Conservation (phyloP, 2,329 filamentous ascomycete genomes). For the Ophiostoma ips region DNA sequence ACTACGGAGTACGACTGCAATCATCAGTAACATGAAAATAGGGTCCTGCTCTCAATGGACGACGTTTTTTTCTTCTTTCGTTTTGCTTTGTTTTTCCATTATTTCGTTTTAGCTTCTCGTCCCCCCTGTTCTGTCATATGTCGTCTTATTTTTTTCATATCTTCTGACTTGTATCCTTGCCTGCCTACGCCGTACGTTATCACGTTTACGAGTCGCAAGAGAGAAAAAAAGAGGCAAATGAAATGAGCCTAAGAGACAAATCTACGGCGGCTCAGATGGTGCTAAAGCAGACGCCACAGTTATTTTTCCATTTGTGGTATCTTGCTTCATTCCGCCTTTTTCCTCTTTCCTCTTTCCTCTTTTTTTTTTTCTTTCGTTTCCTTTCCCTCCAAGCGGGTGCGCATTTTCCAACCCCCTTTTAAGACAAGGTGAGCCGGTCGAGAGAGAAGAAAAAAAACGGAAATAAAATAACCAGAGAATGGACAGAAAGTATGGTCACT, state of each 20-base stretch:
- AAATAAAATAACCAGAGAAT: too few species aligned
- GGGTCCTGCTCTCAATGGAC: too few species aligned
- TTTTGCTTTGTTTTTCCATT: not conserved
- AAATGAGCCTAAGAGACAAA: not conserved
- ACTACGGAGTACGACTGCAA: too few species aligned
- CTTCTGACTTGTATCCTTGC: too few species aligned
- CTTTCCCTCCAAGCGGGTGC: not conserved
- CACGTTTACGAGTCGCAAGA: too few species aligned
- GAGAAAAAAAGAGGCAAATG: too few species aligned
- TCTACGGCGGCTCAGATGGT: not conserved
- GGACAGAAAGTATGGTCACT: too few species aligned
- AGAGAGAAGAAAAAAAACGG: too few species aligned
- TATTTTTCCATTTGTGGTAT: not conserved
- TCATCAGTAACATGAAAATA: too few species aligned
- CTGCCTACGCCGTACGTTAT: not conserved
- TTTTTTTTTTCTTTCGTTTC: too few species aligned
- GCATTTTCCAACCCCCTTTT: slow-evolving; percentile 1
- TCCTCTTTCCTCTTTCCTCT: not conserved
- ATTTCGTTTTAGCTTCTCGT: not conserved
- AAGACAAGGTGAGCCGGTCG: not conserved
- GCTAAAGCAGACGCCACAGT: not conserved
- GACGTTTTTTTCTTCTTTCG: too few species aligned
- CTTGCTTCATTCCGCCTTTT: too few species aligned
- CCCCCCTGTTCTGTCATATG: not conserved
- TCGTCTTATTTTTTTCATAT: not conserved